These are phyloP conservation scores for Styphnolobium japonicum DNA, from an alignment of 306 rosid genomes.

Conservation along the genomic window DNA sequence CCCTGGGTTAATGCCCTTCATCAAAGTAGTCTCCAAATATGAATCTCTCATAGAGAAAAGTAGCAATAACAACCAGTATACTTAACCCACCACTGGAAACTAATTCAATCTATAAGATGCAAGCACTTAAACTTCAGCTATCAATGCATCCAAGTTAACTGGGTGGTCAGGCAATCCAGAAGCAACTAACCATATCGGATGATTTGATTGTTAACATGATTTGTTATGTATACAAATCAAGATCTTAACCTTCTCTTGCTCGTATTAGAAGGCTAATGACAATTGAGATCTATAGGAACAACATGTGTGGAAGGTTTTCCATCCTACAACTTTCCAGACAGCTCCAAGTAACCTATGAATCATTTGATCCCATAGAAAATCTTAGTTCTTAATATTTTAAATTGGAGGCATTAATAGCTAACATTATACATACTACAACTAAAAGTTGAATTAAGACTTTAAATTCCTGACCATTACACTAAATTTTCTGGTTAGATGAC, in stretches of 20 bases:
- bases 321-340: conserved; percentile 16
- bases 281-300: conserved; percentile 17
- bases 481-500: not conserved
- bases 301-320: conserved; percentile 8
- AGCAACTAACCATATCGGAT: not conserved
- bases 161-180: conserved; percentile 1
- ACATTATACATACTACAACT: conserved; percentile 1
- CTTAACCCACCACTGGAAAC: conserved; percentile 10
- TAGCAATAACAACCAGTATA: not conserved
- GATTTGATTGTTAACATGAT: not conserved
- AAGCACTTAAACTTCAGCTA: conserved; percentile 6
- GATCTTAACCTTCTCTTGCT: conserved; percentile 7
- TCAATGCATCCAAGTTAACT: conserved; percentile 24
- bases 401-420: conserved; percentile 7
- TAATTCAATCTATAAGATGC: conserved; percentile 26
- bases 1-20: conserved; percentile 8
- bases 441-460: too few species aligned
- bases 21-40: not conserved
- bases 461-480: too few species aligned
- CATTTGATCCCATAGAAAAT: conserved; percentile 9
- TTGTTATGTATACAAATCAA: conserved; percentile 10
- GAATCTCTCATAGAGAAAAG: conserved; percentile 11
- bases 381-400: not conserved
- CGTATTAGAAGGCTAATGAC: not conserved
- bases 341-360: conserved; percentile 16